phyloP scores from a whole-genome alignment of 148 eudicot genomes.

The Linanthus parryae region DNA sequence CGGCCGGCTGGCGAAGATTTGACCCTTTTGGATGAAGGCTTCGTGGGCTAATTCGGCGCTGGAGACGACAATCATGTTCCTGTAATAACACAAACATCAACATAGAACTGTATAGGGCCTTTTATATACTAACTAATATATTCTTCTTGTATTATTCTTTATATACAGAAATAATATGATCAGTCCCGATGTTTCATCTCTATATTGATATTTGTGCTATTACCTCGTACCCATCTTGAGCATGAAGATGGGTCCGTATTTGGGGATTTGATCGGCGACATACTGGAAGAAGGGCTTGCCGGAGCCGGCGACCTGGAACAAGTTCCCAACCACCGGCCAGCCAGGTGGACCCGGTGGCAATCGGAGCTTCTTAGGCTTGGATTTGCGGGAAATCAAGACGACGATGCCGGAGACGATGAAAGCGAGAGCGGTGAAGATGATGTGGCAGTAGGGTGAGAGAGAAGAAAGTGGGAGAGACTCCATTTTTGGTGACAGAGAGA shows the following conservation, averaged over 20 bases:
- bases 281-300: constrained; percentile 71
- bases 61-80: constrained; percentile 59
- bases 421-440: constrained; percentile 40
- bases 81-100: too few species aligned
- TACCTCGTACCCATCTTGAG: constrained; percentile 77
- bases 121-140: too few species aligned
- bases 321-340: constrained; percentile 81
- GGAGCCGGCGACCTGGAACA: constrained; percentile 74
- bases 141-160: too few species aligned
- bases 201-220: constrained; percentile 70
- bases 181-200: too few species aligned
- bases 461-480: constrained; percentile 1
- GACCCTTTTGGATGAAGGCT: constrained; percentile 60
- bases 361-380: constrained; percentile 12
- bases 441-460: constrained; percentile 33
- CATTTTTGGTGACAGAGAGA: too few species aligned
- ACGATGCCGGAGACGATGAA: constrained; percentile 23
- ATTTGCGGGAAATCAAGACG: constrained; percentile 13
- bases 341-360: constrained; percentile 91
- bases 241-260: constrained; percentile 71
- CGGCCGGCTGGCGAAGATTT: constrained; percentile 62
- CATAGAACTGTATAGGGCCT: too few species aligned
- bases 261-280: constrained; percentile 40
- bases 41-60: constrained; percentile 51
- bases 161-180: too few species aligned